Evolutionary conservation across 2,329 filamentous ascomycete species (phyloP), one percentile per base, ranked within the genome.

Genomic region (Elsinoe perseae): DNA sequence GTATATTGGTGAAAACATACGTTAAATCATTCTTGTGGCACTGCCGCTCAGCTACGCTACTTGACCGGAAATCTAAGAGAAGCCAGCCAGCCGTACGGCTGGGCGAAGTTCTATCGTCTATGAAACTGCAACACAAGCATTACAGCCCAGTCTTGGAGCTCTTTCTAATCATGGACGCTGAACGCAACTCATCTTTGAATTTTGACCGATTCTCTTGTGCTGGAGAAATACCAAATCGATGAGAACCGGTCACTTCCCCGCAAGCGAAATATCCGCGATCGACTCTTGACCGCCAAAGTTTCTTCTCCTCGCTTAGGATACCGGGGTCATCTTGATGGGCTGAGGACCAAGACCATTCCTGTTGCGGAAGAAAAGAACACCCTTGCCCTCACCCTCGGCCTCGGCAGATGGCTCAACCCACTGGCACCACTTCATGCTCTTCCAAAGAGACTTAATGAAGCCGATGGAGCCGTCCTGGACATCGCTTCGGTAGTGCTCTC

Each of bases 281-380:
- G 38, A 34, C 30, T 16, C 14, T 32, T 27, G 44, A 25, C 44
- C 14, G 23, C 55, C 56, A 50, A 57, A 42, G 18, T 42, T 44
- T 50, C 55, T 56, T 16, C 28, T 34, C 30, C 25, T 30, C 55
- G 54, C 57, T 40, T 32, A 36, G 14, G 46, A 48, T 3, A 25
- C 34, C 18, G 59, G 52, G 30, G 54, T n/a, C n/a, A 69, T 44
- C 64, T 68, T 69, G 44, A 70, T 63, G 4, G 80, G 80, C 48
- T 77, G 68, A 32, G 83, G 74, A 63, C 93, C 93, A 21, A 95
- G 75, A 18, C 89, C 87, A 75, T 97, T 98, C 65, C 80, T 80
- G 80, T 98, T 98, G 69, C 92, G 84, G 86, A 87, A 98, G 82
- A 98, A 96, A 56, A 95, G 74, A 27, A 98, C 85, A 60, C 86